These are phyloP conservation scores for Albophoma yamanashiensis DNA, from an alignment of 2,329 filamentous ascomycete species.

Conservation along the genomic window DNA sequence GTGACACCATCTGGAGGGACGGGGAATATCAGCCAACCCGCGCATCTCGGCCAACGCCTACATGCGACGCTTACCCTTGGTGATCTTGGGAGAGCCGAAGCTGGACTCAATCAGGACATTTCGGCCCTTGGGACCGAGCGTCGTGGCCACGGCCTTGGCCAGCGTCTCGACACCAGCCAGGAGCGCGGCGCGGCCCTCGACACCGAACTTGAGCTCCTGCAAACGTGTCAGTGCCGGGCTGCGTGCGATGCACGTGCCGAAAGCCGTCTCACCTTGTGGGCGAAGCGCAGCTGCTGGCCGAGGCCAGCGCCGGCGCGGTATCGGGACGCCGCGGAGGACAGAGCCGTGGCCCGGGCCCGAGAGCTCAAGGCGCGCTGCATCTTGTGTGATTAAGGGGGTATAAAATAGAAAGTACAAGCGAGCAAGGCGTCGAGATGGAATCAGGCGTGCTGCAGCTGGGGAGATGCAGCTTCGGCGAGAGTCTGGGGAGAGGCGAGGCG, in stretches of 20 bases:
- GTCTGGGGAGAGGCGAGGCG: constrained; percentile 1
- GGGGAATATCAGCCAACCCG: background rate
- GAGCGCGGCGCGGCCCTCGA: constrained; percentile 81
- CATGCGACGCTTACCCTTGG: constrained; percentile 61
- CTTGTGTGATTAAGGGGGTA: constrained; percentile 28
- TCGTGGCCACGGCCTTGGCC: constrained; percentile 90
- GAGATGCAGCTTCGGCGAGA: constrained; percentile 3
- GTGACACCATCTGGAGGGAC: constrained; percentile 64
- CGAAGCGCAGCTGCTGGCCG: constrained; percentile 86
- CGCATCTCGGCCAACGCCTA: background rate
- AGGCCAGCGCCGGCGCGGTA: constrained; percentile 54
- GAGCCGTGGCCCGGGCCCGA: constrained; percentile 66
- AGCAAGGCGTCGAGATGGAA: background rate
- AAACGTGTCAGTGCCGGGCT: background rate
- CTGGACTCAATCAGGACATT: constrained; percentile 98
- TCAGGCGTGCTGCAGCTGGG: constrained; percentile 1
- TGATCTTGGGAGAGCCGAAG: constrained; percentile 99
- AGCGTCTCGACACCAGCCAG: constrained; percentile 94
- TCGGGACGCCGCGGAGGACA: constrained; percentile 57
- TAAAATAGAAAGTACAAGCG: constrained; percentile 15
- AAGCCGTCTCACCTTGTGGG: constrained; percentile 69
- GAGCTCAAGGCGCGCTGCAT: constrained; percentile 96
- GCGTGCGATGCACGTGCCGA: background rate
- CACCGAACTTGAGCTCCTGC: constrained; percentile 96
- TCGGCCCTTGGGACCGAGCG: constrained; percentile 92